Conservation (phyloP, 495 filamentous ascomycete species). For the Aspergillus steynii region DNA sequence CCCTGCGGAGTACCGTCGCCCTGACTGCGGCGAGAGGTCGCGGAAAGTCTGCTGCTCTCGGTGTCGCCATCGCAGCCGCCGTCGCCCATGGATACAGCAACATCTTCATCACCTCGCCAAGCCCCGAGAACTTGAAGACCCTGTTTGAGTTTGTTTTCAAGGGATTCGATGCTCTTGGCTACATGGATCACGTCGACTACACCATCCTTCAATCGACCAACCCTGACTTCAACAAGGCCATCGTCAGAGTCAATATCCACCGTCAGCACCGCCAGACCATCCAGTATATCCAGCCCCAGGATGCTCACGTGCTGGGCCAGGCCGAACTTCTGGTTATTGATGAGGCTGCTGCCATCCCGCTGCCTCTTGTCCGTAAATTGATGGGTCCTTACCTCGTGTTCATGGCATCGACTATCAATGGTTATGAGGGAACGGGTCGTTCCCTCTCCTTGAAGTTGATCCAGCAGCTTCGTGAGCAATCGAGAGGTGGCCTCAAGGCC, state of each 20-base stretch:
- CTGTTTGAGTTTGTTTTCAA: slow-evolving; percentile 99
- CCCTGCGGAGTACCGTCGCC: slow-evolving; percentile 86
- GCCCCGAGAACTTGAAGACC: slow-evolving; percentile 97
- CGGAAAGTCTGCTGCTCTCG: slow-evolving; percentile 95
- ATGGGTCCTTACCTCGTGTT: slow-evolving; percentile 99
- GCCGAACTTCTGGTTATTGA: slow-evolving; percentile 96
- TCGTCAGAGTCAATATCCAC: slow-evolving; percentile 95
- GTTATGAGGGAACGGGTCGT: slow-evolving; percentile 96
- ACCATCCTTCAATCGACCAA: slow-evolving; percentile 98
- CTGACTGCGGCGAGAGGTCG: slow-evolving; percentile 92
- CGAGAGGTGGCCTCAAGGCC: slow-evolving; percentile 57
- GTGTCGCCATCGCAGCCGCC: slow-evolving; percentile 90
- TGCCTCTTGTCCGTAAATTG: slow-evolving; percentile 88
- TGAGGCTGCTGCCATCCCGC: slow-evolving; percentile 94
- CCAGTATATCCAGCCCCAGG: slow-evolving; percentile 96
- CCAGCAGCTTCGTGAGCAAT: slow-evolving; percentile 94
- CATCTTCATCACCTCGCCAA: slow-evolving; percentile 98
- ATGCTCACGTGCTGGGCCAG: slow-evolving; percentile 91
- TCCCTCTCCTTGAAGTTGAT: slow-evolving; percentile 96
- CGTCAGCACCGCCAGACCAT: slow-evolving; percentile 96
- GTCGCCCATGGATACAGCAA: slow-evolving; percentile 97
- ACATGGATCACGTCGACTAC: slow-evolving; percentile 94
- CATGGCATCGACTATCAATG: slow-evolving; percentile 99
- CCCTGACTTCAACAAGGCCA: slow-evolving; percentile 98
- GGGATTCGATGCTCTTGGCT: slow-evolving; percentile 91